These are phyloP conservation scores for Stylonectria norvegica DNA, from an alignment of 2,329 filamentous ascomycete species.

Conservation along the genomic window DNA sequence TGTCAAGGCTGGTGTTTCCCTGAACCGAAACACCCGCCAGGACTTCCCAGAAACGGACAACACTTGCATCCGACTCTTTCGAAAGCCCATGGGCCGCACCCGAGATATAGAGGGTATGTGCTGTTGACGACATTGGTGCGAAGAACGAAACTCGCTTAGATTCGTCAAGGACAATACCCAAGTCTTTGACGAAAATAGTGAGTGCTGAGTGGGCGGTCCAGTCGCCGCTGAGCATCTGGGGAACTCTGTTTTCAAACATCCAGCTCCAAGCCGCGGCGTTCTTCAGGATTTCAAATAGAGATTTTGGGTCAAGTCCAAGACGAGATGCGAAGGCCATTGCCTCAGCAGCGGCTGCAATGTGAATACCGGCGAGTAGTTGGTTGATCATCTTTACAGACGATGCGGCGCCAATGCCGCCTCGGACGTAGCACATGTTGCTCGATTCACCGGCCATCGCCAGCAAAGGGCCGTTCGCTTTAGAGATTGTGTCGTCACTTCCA, in stretches of 20 bases:
- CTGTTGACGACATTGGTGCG: conserved; percentile 29
- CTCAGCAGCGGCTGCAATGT: conserved; percentile 54
- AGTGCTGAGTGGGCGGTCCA: conserved; percentile 35
- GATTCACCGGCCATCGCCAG: conserved; percentile 31
- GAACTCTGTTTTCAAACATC: conserved; percentile 37
- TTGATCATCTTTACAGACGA: conserved; percentile 58
- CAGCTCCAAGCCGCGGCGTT: conserved; percentile 34
- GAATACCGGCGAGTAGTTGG: conserved; percentile 55
- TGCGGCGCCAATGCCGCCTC: conserved; percentile 49
- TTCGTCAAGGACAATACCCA: conserved; percentile 33
- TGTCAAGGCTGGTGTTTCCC: not conserved
- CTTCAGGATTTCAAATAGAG: conserved; percentile 46
- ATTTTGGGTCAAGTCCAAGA: conserved; percentile 49
- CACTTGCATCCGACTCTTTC: conserved; percentile 33
- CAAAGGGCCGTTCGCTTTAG: conserved; percentile 24
- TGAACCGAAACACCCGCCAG: conserved; percentile 19
- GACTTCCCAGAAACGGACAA: conserved; percentile 38
- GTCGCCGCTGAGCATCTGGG: conserved; percentile 35
- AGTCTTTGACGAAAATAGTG: conserved; percentile 35
- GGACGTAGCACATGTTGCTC: conserved; percentile 42
- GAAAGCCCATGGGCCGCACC: conserved; percentile 31
- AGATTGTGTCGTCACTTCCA: conserved; percentile 21
- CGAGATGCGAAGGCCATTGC: conserved; percentile 54
- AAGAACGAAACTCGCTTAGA: conserved; percentile 26
- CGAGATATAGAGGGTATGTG: conserved; percentile 32